Evolutionary conservation across 1,139 yeast genomes (phyloP).

Genomic region (Protomyces gravidus): DNA sequence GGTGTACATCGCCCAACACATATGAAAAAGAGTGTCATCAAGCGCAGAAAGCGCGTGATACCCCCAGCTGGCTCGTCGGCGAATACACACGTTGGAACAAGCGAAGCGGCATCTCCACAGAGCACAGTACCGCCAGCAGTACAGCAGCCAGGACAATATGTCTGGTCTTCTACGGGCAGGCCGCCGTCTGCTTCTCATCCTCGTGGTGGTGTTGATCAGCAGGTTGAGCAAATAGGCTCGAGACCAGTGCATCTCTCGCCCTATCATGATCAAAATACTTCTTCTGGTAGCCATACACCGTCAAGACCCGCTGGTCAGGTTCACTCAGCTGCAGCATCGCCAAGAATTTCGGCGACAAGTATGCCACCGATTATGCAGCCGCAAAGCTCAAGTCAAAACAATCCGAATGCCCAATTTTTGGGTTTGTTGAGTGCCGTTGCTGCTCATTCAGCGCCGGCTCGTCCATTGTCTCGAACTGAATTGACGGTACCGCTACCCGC

Average conservation of each 20-base stretch:
- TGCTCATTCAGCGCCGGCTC: background rate
- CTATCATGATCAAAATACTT: background rate
- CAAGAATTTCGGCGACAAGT: background rate
- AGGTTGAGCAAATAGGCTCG: too few relatives aligned
- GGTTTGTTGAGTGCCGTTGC: background rate
- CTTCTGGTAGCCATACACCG: background rate
- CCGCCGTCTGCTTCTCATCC: background rate
- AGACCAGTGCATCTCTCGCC: too few relatives aligned
- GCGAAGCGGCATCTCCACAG: background rate
- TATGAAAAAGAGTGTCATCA: slow-evolving; percentile 69
- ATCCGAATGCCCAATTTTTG: background rate
- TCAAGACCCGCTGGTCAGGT: too few relatives aligned
- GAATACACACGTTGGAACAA: background rate
- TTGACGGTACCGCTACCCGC: background rate
- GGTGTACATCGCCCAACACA: slow-evolving; percentile 74
- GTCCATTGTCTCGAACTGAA: background rate
- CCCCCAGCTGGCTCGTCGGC: slow-evolving; percentile 2
- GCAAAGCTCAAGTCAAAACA: background rate
- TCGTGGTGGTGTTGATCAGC: background rate
- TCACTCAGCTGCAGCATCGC: too few relatives aligned
- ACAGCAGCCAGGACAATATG: background rate
- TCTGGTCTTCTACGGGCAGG: background rate
- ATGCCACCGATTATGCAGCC: background rate
- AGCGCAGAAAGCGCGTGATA: slow-evolving; percentile 49
- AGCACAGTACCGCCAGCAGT: background rate